Evolutionary conservation across 2,329 filamentous ascomycete genomes (phyloP), one percentile per base, ranked within the genome.

Genomic region (Cyanodermella asteris): DNA sequence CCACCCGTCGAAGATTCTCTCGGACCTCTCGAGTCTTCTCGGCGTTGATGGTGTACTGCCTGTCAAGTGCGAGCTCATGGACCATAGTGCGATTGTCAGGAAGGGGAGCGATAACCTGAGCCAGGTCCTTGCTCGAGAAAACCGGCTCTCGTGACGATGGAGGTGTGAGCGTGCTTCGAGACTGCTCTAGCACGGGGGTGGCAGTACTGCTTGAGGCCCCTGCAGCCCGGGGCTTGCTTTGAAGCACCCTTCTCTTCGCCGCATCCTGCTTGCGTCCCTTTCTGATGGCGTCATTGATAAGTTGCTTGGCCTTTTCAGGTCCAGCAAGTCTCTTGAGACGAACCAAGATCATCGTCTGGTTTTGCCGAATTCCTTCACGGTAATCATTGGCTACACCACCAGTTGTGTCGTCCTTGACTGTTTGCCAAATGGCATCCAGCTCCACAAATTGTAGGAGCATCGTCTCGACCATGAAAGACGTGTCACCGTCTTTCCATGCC

Each of bases 391-490:
- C 63, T 18, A 67, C 67, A 26, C 64, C 61, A 22, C 65, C 67
- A 6, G 57, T 55, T 13, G 50, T 60, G 27, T 70, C 64, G 33
- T 68, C 57, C 38, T 72, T 71, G 30, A 72, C 66, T 3, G 63
- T 66, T 41, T 72, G 66, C 62, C 67, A 68, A 10, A 72, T 72
- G 11, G 65, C 54, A 37, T 72, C 67, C 11, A 72, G 49, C 38
- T 69, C 66, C 20, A 70, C 61, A 36, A 72, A 72, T 14, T 67
- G 66, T 7, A 61, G 64, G 11, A 72, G 51, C 67, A 72, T 72
- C 19, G 66, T 67, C 34, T 71, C 64, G 30, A 72, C 57, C 22
- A 72, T 43, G 3, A 66, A 58, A 10, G 56, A 63, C 1, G 64
- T 64, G 36, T 72, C 67, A 32, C 66, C 60, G 8, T 64, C 52